A percentile compares a stretch with the other conserved stretches of the same genome.
phyloP scores from a whole-genome alignment of 2,329 filamentous ascomycete species.

The Chalaropsis thielavioides region DNA sequence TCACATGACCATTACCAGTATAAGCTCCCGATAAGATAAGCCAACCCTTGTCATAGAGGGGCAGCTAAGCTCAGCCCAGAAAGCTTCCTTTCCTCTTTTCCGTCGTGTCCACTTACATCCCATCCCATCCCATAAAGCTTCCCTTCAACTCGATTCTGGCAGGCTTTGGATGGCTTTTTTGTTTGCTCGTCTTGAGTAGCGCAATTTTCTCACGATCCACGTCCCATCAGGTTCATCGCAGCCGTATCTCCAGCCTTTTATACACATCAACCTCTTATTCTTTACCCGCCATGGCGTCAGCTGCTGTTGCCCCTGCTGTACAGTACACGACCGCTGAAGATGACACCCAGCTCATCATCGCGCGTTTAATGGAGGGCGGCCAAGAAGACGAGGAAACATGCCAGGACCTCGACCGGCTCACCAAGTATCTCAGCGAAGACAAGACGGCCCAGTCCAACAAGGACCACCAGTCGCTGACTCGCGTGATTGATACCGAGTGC shows the following conservation, averaged over 20 bases:
- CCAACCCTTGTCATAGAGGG: slow-evolving; percentile 4
- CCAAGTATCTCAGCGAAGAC: slow-evolving; percentile 45
- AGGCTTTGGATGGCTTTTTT: background rate
- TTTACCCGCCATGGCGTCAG: slow-evolving; percentile 12
- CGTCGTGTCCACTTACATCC: background rate
- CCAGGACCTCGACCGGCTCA: slow-evolving; percentile 42
- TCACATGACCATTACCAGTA: slow-evolving; percentile 9
- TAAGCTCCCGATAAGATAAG: slow-evolving; percentile 16
- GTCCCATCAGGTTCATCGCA: background rate
- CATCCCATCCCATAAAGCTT: background rate
- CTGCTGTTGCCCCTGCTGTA: background rate
- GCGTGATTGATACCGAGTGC: slow-evolving; percentile 56
- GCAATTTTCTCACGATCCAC: too few species aligned
- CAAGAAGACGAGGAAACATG: slow-evolving; percentile 64
- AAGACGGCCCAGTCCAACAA: slow-evolving; percentile 31
- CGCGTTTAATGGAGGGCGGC: slow-evolving; percentile 79
- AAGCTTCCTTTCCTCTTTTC: slow-evolving; percentile 6
- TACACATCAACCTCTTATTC: background rate
- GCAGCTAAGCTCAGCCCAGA: background rate
- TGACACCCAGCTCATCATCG: slow-evolving; percentile 63
- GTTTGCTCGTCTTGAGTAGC: background rate
- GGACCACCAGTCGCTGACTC: slow-evolving; percentile 35
- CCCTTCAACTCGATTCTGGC: background rate
- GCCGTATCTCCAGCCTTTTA: background rate
- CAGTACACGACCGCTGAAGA: slow-evolving; percentile 31